These are phyloP conservation scores for Candida ortonii DNA, from an alignment of 805 yeast genomes.

Conservation along the genomic window DNA sequence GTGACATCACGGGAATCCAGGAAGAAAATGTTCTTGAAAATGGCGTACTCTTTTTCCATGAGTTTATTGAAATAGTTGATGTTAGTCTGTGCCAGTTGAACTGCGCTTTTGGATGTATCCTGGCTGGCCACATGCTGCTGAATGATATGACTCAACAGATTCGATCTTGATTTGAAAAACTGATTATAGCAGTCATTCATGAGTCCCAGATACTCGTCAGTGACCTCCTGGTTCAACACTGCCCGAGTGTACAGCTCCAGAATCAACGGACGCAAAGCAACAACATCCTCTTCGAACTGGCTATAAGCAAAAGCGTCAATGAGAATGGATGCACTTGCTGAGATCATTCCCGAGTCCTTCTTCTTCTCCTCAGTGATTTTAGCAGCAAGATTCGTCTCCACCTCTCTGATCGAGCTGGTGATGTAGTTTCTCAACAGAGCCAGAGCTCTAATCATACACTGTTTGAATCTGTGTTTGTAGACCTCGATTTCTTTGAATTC, in stretches of 20 bases:
- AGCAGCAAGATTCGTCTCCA: slow-evolving; percentile 26
- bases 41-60: slow-evolving; percentile 55
- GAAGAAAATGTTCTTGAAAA: slow-evolving; percentile 56
- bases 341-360: slow-evolving; percentile 10
- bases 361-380: slow-evolving; percentile 23
- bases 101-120: slow-evolving; percentile 37
- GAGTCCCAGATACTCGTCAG: slow-evolving; percentile 60
- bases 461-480: slow-evolving; percentile 71
- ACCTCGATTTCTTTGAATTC: slow-evolving; percentile 64
- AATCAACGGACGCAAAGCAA: slow-evolving; percentile 20
- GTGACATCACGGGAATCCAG: slow-evolving; percentile 20
- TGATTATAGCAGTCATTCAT: slow-evolving; percentile 59
- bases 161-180: slow-evolving; percentile 58
- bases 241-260: slow-evolving; percentile 28
- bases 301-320: slow-evolving; percentile 65
- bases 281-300: slow-evolving; percentile 47
- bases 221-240: slow-evolving; percentile 14
- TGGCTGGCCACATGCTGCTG: slow-evolving; percentile 24
- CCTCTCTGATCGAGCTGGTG: slow-evolving; percentile 38
- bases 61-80: slow-evolving; percentile 59
- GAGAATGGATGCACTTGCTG: slow-evolving; percentile 36
- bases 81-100: slow-evolving; percentile 60
- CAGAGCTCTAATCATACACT: slow-evolving; percentile 78
- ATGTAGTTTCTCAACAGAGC: slow-evolving; percentile 71
- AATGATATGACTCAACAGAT: slow-evolving; percentile 42